These are phyloP conservation scores for Leptodermis oblonga DNA, from an alignment of 257 asterid genomes.

Conservation along the genomic window DNA sequence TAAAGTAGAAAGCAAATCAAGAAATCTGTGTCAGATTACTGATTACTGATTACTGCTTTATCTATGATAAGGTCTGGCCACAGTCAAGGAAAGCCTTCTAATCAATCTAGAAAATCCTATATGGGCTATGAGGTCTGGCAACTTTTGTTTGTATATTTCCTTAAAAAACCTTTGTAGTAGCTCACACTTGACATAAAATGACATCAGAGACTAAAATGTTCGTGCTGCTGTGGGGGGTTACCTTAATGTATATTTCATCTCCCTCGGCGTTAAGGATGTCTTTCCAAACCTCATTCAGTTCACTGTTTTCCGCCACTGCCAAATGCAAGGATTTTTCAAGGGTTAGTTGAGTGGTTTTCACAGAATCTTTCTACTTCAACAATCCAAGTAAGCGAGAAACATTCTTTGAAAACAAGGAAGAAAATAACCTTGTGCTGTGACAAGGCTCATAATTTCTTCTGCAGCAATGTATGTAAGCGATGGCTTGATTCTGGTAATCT, in stretches of 20 bases:
- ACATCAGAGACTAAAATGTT: background rate
- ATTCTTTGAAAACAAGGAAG: background rate
- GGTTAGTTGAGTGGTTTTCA: slow-evolving; percentile 3
- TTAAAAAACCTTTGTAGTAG: too few species aligned
- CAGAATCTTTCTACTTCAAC: background rate
- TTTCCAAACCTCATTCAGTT: slow-evolving; percentile 90
- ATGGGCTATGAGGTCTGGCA: too few species aligned
- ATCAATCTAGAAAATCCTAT: background rate
- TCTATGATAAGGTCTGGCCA: background rate
- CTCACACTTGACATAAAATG: too few species aligned
- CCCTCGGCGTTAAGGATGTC: slow-evolving; percentile 90
- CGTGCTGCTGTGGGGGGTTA: slow-evolving; percentile 15
- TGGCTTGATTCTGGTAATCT: slow-evolving; percentile 83
- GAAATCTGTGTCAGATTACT: background rate
- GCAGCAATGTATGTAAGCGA: slow-evolving; percentile 83
- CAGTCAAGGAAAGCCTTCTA: background rate
- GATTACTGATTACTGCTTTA: background rate
- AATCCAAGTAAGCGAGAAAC: background rate
- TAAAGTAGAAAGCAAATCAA: slow-evolving; percentile 26
- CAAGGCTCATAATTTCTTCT: slow-evolving; percentile 98
- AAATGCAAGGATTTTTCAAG: slow-evolving; percentile 11
- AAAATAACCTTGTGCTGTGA: slow-evolving; percentile 88
- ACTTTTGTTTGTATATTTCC: too few species aligned
- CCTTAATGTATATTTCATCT: slow-evolving; percentile 95
- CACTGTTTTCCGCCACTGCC: slow-evolving; percentile 81